phyloP scores from a whole-genome alignment of 2,329 filamentous ascomycete genomes.

The Neonectria sp. region DNA sequence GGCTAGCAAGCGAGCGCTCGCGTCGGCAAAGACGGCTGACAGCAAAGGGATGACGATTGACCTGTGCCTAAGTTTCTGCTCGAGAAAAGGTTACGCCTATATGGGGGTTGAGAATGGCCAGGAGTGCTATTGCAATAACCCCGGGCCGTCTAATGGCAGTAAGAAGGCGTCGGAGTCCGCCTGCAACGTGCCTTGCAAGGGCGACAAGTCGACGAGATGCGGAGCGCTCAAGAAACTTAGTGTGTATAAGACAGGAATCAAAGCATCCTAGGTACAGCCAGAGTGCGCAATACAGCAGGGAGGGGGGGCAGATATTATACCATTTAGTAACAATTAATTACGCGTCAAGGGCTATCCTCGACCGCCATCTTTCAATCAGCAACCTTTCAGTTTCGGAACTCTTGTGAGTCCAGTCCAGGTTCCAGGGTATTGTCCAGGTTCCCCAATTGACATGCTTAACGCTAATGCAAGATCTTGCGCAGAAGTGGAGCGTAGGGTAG shows the following conservation, averaged over 20 bases:
- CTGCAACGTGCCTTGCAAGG: constrained; percentile 35
- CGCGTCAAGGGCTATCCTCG: no score
- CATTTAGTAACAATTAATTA: not conserved
- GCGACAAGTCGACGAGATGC: constrained; percentile 34
- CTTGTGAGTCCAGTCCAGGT: no score
- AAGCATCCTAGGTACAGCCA: not conserved
- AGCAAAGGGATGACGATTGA: constrained; percentile 33
- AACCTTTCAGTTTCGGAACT: no score
- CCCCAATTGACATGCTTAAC: not conserved
- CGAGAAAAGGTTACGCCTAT: constrained; percentile 30
- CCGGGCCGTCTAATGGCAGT: constrained; percentile 34
- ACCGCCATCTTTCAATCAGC: no score
- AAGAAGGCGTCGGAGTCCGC: constrained; percentile 27
- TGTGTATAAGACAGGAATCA: constrained; percentile 32
- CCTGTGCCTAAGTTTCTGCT: constrained; percentile 37
- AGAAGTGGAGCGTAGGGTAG: not conserved
- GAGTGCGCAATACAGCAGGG: no score
- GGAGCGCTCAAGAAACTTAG: constrained; percentile 33
- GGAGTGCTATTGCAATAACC: constrained; percentile 39
- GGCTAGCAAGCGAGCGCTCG: constrained; percentile 22
- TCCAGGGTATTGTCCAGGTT: not conserved
- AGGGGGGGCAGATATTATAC: not conserved
- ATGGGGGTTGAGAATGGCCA: constrained; percentile 38
- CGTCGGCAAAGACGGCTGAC: constrained; percentile 28
- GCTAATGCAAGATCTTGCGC: not conserved